Evolutionary conservation across 2,329 filamentous ascomycete species (phyloP).

Genomic region (Botrytis byssoidea): DNA sequence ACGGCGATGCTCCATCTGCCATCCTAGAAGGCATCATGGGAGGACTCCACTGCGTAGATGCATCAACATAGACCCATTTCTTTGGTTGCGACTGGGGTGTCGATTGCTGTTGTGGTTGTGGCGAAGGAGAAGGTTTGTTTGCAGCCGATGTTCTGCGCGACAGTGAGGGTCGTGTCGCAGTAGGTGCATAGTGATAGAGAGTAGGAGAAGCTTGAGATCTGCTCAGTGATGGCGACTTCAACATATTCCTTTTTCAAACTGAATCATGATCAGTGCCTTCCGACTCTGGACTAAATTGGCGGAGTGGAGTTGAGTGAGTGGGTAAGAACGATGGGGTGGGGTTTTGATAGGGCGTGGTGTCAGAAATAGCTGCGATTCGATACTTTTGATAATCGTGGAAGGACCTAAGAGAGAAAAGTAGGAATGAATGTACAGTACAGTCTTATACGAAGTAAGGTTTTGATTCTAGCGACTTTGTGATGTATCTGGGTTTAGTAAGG

Average conservation of each 20-base stretch:
- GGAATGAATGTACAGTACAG: neutral
- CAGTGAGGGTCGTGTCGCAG: constrained; percentile 30
- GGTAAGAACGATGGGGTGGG: constrained; percentile 18
- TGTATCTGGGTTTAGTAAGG: neutral
- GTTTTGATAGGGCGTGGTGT: constrained; percentile 4
- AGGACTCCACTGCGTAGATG: constrained; percentile 37
- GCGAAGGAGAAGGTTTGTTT: constrained; percentile 25
- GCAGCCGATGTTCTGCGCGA: constrained; percentile 31
- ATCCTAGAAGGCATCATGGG: constrained; percentile 31
- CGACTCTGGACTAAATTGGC: constrained; percentile 8
- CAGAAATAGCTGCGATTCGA: constrained; percentile 10
- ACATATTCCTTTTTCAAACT: constrained; percentile 32
- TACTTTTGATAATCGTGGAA: constrained; percentile 5
- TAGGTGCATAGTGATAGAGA: constrained; percentile 35
- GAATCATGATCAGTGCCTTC: constrained; percentile 28
- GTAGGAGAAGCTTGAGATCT: constrained; percentile 35
- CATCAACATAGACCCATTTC: constrained; percentile 33
- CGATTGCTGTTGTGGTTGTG: constrained; percentile 15
- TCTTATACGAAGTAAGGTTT: neutral
- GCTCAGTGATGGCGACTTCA: constrained; percentile 34
- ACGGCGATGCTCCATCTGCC: constrained; percentile 21
- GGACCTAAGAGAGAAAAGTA: neutral
- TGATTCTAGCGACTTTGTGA: neutral
- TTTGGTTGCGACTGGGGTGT: constrained; percentile 26
- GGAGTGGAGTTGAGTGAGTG: constrained; percentile 17